These are phyloP conservation scores for Fusarium aywerte DNA, from an alignment of 2,329 filamentous ascomycete genomes.

Conservation along the genomic window DNA sequence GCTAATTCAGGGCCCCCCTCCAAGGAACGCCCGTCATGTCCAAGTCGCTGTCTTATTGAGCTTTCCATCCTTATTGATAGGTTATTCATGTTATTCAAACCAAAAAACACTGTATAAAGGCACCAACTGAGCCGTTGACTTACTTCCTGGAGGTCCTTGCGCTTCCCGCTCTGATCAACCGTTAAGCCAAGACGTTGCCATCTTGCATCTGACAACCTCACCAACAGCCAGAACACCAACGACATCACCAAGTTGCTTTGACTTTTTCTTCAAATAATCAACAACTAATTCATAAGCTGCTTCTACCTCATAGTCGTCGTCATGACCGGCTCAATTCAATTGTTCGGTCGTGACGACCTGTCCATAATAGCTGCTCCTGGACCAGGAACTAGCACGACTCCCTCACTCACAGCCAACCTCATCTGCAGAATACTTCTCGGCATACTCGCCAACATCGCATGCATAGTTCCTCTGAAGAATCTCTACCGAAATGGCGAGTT, in stretches of 20 bases:
- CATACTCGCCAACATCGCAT: conserved; percentile 57
- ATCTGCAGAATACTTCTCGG: conserved; percentile 61
- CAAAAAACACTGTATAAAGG: conserved; percentile 24
- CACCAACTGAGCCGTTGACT: conserved; percentile 1
- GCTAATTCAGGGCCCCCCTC: conserved; percentile 25
- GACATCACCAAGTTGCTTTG: conserved; percentile 18
- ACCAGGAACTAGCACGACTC: conserved; percentile 43
- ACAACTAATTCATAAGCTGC: not conserved
- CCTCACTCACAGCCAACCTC: conserved; percentile 58
- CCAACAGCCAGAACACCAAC: conserved; percentile 12
- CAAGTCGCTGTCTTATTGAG: conserved; percentile 30
- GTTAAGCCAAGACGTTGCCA: conserved; percentile 33
- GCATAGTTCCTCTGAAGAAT: conserved; percentile 62
- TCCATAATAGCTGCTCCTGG: conserved; percentile 39
- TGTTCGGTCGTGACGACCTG: conserved; percentile 38
- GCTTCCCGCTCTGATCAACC: conserved; percentile 28
- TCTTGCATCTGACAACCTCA: conserved; percentile 10
- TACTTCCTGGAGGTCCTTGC: conserved; percentile 25
- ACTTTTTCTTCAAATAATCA: conserved; percentile 5
- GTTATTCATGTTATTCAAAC: not conserved
- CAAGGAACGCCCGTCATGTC: conserved; percentile 17
- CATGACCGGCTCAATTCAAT: conserved; percentile 32
- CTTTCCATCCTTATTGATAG: conserved; percentile 15
- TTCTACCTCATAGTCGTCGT: not conserved
- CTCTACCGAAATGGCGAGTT: conserved; percentile 66